phyloP scores from a whole-genome alignment of 1,139 yeast species.

The Magnusiomyces suaveolens region DNA sequence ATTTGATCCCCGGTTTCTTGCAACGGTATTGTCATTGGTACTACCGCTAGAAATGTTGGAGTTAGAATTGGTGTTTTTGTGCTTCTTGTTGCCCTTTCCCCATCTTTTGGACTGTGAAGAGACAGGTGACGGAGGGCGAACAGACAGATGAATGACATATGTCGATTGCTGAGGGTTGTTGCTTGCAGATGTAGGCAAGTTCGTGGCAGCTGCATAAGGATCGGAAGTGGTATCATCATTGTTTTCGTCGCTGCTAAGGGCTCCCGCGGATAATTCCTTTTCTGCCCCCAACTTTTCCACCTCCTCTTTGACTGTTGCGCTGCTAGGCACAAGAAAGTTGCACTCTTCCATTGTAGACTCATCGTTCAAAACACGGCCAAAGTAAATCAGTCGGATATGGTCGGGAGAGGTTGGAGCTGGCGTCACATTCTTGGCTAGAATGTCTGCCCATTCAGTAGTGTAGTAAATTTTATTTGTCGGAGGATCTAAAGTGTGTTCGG shows the following conservation, averaged over 20 bases:
- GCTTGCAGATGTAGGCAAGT: not conserved
- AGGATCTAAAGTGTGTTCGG: not conserved
- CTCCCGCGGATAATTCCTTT: not conserved
- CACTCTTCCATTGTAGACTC: conserved; percentile 22
- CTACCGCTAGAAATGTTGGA: not conserved
- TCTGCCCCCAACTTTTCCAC: no score
- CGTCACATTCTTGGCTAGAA: conserved; percentile 19
- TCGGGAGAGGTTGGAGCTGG: conserved; percentile 8
- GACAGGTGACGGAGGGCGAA: not conserved
- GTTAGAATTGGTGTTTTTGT: no score
- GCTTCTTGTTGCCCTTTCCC: not conserved
- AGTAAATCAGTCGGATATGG: conserved; percentile 25
- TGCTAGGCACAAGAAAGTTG: conserved; percentile 14
- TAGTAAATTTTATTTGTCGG: not conserved
- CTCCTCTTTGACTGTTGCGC: not conserved
- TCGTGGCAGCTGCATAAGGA: no score
- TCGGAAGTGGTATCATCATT: no score
- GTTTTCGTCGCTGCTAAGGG: no score
- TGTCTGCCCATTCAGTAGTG: conserved; percentile 21
- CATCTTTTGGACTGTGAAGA: not conserved
- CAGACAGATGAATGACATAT: not conserved
- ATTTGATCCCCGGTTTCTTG: no score
- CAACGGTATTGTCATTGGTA: not conserved
- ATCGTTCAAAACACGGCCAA: conserved; percentile 28
- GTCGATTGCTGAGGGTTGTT: not conserved